Conservation (phyloP, 2,329 filamentous ascomycete species). For the Blastomyces parvus region DNA sequence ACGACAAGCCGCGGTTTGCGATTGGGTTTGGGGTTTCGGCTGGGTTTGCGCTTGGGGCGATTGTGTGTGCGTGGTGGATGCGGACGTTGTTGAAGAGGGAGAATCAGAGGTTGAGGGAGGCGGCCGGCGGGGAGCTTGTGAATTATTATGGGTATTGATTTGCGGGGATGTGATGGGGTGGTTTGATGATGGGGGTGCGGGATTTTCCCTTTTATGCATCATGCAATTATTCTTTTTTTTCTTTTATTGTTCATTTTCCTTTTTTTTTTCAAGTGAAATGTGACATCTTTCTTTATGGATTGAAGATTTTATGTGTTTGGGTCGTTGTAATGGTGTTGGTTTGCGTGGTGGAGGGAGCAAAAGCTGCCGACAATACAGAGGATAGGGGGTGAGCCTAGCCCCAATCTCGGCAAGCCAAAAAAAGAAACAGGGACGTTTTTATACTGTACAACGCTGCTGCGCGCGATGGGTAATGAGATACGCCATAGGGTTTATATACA, state of each 20-base stretch:
- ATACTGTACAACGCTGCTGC: too few species aligned
- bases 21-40: conserved; percentile 17
- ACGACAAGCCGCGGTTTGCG: conserved; percentile 14
- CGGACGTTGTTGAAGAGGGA: conserved; percentile 14
- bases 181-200: not conserved
- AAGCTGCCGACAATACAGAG: not conserved
- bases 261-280: not conserved
- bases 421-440: too few species aligned
- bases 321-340: not conserved
- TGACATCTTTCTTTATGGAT: too few species aligned
- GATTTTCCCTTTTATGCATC: not conserved
- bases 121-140: conserved; percentile 3
- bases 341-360: not conserved
- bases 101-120: conserved; percentile 12
- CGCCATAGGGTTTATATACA: too few species aligned
- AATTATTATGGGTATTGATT: conserved; percentile 17
- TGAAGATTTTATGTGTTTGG: not conserved
- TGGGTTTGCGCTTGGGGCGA: conserved; percentile 15
- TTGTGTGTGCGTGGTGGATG: conserved; percentile 19
- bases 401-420: too few species aligned
- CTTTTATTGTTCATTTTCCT: not conserved
- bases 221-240: not conserved
- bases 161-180: not conserved
- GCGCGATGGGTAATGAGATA: too few species aligned
- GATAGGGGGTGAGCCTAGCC: too few species aligned